These are phyloP conservation scores for Magnusiomyces clavatus DNA, from an alignment of 1,139 yeast genomes.

Conservation along the genomic window DNA sequence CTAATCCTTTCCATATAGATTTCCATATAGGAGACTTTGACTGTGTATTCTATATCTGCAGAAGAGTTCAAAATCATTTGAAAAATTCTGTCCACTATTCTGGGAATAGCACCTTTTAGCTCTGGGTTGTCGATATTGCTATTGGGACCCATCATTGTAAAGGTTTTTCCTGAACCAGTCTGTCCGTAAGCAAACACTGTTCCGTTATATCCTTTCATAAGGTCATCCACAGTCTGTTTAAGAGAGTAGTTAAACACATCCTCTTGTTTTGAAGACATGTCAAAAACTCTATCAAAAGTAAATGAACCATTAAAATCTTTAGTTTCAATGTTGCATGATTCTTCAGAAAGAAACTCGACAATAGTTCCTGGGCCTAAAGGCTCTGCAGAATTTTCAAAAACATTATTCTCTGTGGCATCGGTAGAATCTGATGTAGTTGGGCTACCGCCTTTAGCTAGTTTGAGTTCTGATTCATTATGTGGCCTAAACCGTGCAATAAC, in stretches of 20 bases:
- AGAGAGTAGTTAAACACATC: slow-evolving; percentile 59
- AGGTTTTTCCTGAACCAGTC: slow-evolving; percentile 81
- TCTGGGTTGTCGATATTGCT: slow-evolving; percentile 33
- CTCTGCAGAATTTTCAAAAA: slow-evolving; percentile 3
- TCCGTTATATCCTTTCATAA: slow-evolving; percentile 75
- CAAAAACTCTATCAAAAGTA: slow-evolving; percentile 64
- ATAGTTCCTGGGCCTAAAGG: background rate
- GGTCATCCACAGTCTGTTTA: slow-evolving; percentile 52
- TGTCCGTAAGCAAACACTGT: slow-evolving; percentile 85
- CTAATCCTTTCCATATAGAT: slow-evolving; percentile 71
- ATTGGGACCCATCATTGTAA: slow-evolving; percentile 71
- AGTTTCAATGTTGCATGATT: slow-evolving; percentile 37
- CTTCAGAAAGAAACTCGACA: slow-evolving; percentile 46
- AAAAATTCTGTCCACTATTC: slow-evolving; percentile 63
- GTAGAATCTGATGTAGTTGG: background rate
- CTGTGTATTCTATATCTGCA: slow-evolving; percentile 54
- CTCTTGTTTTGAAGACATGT: slow-evolving; percentile 42
- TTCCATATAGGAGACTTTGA: slow-evolving; percentile 71
- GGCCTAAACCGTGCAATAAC: slow-evolving; percentile 67
- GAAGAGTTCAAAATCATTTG: slow-evolving; percentile 45
- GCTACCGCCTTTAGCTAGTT: background rate
- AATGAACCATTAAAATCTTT: slow-evolving; percentile 35
- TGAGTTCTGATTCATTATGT: slow-evolving; percentile 3
- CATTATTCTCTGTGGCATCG: too few species aligned
- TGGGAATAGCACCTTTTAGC: slow-evolving; percentile 58